Evolutionary conservation across 2,329 filamentous ascomycete genomes (phyloP).

Genomic region (Xylaria sp.): DNA sequence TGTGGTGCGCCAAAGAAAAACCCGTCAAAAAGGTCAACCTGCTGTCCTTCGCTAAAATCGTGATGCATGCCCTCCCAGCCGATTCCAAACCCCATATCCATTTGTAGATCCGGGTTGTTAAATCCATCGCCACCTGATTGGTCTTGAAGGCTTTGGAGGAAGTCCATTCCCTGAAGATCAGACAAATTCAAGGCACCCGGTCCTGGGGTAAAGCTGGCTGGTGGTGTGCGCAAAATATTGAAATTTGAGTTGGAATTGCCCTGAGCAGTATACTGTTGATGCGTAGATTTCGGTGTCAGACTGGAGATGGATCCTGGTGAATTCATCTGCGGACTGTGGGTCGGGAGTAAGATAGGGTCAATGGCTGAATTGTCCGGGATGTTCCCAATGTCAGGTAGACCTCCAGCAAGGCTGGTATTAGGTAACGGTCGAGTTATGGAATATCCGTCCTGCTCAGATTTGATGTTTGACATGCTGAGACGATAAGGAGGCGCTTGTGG

Average conservation of each 20-base stretch:
- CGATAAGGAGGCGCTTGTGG: conserved; percentile 46
- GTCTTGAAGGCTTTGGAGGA: conserved; percentile 59
- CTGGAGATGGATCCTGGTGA: conserved; percentile 52
- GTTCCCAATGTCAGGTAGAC: conserved; percentile 52
- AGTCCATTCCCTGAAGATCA: conserved; percentile 66
- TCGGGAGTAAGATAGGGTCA: conserved; percentile 59
- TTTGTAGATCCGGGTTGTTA: conserved; percentile 58
- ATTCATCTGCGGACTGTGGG: conserved; percentile 54
- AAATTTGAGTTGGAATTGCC: conserved; percentile 41
- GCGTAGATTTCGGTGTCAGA: conserved; percentile 51
- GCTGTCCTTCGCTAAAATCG: conserved; percentile 68
- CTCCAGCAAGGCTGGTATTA: conserved; percentile 52
- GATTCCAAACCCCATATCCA: conserved; percentile 75
- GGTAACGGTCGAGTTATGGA: conserved; percentile 56
- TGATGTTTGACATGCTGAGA: conserved; percentile 49
- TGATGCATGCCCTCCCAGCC: conserved; percentile 72
- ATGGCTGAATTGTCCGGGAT: conserved; percentile 52
- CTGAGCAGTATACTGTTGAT: conserved; percentile 40
- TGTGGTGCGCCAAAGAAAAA: conserved; percentile 75
- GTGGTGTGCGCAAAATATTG: conserved; percentile 44
- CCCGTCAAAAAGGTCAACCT: conserved; percentile 76
- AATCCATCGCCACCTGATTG: conserved; percentile 43
- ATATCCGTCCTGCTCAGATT: conserved; percentile 55
- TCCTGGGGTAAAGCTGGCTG: conserved; percentile 48
- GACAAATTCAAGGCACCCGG: conserved; percentile 53